Conservation (phyloP, 176 grass and related monocot genomes). For the Canna indica region DNA sequence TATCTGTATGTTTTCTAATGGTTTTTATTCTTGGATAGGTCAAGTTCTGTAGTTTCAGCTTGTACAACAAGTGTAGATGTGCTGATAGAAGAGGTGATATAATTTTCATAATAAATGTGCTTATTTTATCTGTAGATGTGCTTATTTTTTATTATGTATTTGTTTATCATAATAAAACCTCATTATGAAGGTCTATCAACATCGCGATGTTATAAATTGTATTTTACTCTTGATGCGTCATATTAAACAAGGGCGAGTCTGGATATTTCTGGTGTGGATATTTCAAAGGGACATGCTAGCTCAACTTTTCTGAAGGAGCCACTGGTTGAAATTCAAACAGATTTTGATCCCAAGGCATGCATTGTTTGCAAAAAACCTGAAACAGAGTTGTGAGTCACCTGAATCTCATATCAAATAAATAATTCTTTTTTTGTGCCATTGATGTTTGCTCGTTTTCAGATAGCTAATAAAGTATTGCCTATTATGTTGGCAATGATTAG, state of each 20-base stretch:
- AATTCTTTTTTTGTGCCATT: neutral
- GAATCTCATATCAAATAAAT: slow-evolving; percentile 10
- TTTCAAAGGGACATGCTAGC: neutral
- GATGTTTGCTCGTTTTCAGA: slow-evolving; percentile 1
- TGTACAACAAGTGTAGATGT: neutral
- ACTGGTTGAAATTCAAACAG: slow-evolving; percentile 17
- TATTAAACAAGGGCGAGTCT: neutral
- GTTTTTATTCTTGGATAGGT: neutral
- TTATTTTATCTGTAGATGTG: too few relatives aligned
- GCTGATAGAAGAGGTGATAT: neutral
- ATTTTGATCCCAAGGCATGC: slow-evolving; percentile 27
- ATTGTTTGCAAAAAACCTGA: slow-evolving; percentile 42
- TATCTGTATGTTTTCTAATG: neutral
- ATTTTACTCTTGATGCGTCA: neutral
- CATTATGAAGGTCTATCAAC: neutral
- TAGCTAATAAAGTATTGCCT: neutral
- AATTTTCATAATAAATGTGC: too few relatives aligned
- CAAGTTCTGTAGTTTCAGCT: neutral
- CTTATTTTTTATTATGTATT: neutral
- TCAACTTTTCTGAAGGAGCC: neutral
- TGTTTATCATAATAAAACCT: neutral
- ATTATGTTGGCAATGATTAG: slow-evolving; percentile 3
- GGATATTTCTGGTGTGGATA: neutral
- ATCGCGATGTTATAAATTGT: neutral
- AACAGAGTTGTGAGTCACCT: slow-evolving; percentile 46